Evolutionary conservation across 352 stramenopile species (phyloP).

Genomic region (Phytophthora boehmeriae): DNA sequence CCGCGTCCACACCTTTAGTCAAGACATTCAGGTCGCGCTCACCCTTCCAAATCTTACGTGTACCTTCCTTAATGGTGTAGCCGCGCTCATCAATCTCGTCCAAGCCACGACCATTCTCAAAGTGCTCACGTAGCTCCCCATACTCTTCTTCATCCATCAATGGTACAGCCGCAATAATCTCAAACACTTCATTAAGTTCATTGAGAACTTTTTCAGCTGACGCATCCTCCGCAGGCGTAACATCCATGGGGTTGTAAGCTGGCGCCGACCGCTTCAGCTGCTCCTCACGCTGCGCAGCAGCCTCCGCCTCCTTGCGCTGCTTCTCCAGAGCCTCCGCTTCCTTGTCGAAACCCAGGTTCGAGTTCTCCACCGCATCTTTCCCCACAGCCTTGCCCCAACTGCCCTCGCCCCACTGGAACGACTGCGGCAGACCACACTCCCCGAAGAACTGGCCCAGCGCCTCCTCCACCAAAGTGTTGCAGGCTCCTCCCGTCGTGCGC

Average conservation of each 20-base stretch:
- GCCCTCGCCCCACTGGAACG: conserved; percentile 76
- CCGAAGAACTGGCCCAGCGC: conserved; percentile 74
- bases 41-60: conserved; percentile 68
- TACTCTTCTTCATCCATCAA: conserved; percentile 75
- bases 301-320: conserved; percentile 43
- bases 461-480: conserved; percentile 80
- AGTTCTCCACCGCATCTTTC: conserved; percentile 64
- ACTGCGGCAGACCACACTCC: conserved; percentile 60
- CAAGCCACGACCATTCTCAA: conserved; percentile 63
- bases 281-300: conserved; percentile 41
- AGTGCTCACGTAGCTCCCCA: conserved; percentile 55
- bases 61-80: conserved; percentile 59
- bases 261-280: conserved; percentile 42
- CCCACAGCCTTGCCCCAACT: conserved; percentile 75
- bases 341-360: conserved; percentile 68
- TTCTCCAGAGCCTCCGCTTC: conserved; percentile 53
- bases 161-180: conserved; percentile 74
- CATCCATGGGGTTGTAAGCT: conserved; percentile 60
- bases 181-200: conserved; percentile 68
- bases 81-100: conserved; percentile 63
- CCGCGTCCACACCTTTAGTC: conserved; percentile 49
- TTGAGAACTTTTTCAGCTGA: conserved; percentile 60
- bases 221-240: conserved; percentile 38
- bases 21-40: conserved; percentile 66
- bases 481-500: conserved; percentile 75